phyloP scores from a whole-genome alignment of 2,329 filamentous ascomycete genomes.

The Aspergillus sp. region DNA sequence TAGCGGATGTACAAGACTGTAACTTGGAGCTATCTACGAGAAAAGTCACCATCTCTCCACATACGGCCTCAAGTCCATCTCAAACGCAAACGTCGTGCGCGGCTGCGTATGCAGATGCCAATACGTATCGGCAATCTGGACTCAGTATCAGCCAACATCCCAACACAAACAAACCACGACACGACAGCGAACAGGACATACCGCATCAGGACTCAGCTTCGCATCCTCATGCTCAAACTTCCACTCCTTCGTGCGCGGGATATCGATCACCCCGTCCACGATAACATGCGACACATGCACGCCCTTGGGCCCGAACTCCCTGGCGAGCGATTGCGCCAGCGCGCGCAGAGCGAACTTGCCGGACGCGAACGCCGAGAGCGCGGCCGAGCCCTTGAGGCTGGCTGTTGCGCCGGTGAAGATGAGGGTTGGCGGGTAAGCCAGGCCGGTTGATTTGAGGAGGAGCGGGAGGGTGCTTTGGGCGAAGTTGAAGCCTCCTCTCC shows the following conservation, averaged over 20 bases:
- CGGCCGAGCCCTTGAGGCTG: slow-evolving; percentile 61
- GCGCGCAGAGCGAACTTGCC: slow-evolving; percentile 74
- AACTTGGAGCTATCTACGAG: no score
- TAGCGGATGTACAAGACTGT: no score
- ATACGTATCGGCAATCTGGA: slow-evolving; percentile 73
- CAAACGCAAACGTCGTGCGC: neutral
- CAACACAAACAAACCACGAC: slow-evolving; percentile 1
- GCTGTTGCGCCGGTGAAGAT: slow-evolving; percentile 85
- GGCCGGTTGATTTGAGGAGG: slow-evolving; percentile 50
- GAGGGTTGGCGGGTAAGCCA: slow-evolving; percentile 61
- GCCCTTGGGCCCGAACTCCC: slow-evolving; percentile 76
- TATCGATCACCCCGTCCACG: slow-evolving; percentile 79
- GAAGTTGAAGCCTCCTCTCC: slow-evolving; percentile 63
- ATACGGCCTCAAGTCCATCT: neutral
- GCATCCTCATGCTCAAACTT: slow-evolving; percentile 49
- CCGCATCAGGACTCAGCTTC: slow-evolving; percentile 66
- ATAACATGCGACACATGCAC: slow-evolving; percentile 76
- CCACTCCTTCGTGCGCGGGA: slow-evolving; percentile 57
- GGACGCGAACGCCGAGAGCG: slow-evolving; percentile 61
- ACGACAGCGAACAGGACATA: slow-evolving; percentile 36
- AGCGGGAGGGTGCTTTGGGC: slow-evolving; percentile 62
- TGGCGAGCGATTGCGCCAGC: slow-evolving; percentile 63
- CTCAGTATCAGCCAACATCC: slow-evolving; percentile 3
- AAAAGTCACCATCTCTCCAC: neutral
- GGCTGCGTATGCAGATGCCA: neutral